phyloP scores from a whole-genome alignment of 1,139 yeast genomes.

The Hyphopichia pseudoburtonii region DNA sequence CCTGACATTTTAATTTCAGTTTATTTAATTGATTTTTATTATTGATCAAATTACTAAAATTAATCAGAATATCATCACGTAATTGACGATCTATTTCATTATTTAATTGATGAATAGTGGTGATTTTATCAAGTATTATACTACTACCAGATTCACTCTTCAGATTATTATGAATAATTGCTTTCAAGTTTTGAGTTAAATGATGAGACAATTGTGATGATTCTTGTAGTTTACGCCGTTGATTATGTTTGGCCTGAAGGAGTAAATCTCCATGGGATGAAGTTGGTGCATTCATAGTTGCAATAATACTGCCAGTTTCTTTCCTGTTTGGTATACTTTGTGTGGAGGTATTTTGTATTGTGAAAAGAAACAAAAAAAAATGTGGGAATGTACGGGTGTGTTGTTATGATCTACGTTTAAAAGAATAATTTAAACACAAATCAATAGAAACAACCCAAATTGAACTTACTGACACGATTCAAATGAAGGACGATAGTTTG shows the following conservation, averaged over 20 bases:
- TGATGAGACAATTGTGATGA: constrained; percentile 31
- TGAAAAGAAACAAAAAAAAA: no score
- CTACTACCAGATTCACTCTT: constrained; percentile 21
- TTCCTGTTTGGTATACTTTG: no score
- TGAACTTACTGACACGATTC: no score
- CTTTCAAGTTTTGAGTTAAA: constrained; percentile 22
- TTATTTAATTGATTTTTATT: constrained; percentile 20
- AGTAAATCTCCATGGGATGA: constrained; percentile 30
- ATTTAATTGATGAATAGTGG: constrained; percentile 45
- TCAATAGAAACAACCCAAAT: neutral
- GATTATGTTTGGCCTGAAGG: constrained; percentile 37
- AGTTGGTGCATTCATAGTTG: neutral
- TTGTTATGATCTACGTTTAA: no score
- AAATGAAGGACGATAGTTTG: constrained; percentile 1
- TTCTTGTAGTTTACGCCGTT: constrained; percentile 25
- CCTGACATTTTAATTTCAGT: constrained; percentile 18
- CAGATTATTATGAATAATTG: constrained; percentile 30
- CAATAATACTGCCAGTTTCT: no score
- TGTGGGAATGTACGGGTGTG: no score
- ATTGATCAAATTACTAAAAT: constrained; percentile 23
- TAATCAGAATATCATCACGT: constrained; percentile 25
- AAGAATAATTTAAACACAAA: neutral
- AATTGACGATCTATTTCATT: constrained; percentile 38
- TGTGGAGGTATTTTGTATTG: no score
- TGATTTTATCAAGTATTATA: constrained; percentile 38